Percentiles rank a stretch among this genome's conserved stretches.
Conservation (phyloP, 169 alveolate genomes). For the Cryptosporidium meleagridis region DNA sequence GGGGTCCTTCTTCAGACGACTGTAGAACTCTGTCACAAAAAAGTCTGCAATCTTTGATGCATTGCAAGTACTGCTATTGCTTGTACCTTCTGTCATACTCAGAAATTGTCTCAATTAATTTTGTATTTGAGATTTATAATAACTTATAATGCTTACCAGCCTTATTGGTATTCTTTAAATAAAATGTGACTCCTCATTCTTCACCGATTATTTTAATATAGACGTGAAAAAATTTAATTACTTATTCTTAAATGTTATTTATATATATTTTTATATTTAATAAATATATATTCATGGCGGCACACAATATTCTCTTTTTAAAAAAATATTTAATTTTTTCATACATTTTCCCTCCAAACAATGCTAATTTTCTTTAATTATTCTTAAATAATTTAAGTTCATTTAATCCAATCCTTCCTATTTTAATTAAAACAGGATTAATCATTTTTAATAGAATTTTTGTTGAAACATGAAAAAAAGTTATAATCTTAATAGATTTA, state of each 20-base stretch:
- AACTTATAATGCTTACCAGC: not conserved
- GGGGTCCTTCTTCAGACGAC: constrained; percentile 70
- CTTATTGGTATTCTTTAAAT: not conserved
- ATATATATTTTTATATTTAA: not conserved
- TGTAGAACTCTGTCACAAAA: constrained; percentile 67
- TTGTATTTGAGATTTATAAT: not conserved
- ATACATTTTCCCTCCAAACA: not conserved
- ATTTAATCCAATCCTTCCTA: too few relatives aligned
- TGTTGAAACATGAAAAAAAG: too few relatives aligned
- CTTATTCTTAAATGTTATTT: not conserved
- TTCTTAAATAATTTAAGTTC: not conserved
- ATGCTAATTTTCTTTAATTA: not conserved
- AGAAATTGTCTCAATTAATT: not conserved
- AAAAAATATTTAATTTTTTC: not conserved
- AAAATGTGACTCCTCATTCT: constrained; percentile 6
- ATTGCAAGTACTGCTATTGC: constrained; percentile 20
- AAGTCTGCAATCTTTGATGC: constrained; percentile 70
- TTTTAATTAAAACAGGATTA: not conserved
- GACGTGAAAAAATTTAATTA: constrained; percentile 24
- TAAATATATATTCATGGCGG: not conserved
- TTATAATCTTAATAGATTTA: too few relatives aligned
- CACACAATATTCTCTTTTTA: not conserved
- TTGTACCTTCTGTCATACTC: constrained; percentile 33
- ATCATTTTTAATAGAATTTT: not conserved
- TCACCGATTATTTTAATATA: not conserved